Percentiles rank a stretch among this genome's conserved stretches.
These are phyloP conservation scores for Biancaea sappan DNA, from an alignment of 306 rosid genomes.

Conservation along the genomic window DNA sequence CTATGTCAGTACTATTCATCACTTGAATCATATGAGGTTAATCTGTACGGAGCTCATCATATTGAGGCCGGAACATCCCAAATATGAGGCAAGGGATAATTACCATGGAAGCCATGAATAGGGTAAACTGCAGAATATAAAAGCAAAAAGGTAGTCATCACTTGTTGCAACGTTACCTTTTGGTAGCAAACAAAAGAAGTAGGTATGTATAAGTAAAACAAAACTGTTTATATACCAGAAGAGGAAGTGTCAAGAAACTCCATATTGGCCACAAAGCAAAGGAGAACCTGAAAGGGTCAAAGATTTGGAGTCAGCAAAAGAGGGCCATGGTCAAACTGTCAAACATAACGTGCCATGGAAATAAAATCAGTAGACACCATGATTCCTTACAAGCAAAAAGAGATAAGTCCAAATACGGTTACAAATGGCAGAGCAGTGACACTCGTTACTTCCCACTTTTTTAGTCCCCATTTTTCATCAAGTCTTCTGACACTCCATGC, in stretches of 20 bases:
- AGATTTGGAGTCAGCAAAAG: constrained; percentile 34
- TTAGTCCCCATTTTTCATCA: constrained; percentile 87
- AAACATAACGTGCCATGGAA: constrained; percentile 16
- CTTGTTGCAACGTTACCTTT: constrained; percentile 27
- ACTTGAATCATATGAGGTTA: constrained; percentile 45
- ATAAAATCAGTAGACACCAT: not conserved
- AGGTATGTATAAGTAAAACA: constrained; percentile 12
- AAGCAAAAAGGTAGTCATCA: constrained; percentile 35
- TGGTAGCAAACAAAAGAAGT: constrained; percentile 19
- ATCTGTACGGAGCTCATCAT: constrained; percentile 82
- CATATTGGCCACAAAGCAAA: constrained; percentile 98
- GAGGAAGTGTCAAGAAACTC: constrained; percentile 93
- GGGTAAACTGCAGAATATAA: constrained; percentile 77
- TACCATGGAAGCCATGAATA: constrained; percentile 97
- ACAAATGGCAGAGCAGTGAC: constrained; percentile 77
- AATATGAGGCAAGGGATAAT: constrained; percentile 74
- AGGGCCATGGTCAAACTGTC: constrained; percentile 9
- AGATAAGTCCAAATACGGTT: constrained; percentile 71
- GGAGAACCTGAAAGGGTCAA: constrained; percentile 56
- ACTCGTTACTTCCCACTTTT: constrained; percentile 87
- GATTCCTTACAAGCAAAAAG: constrained; percentile 85
- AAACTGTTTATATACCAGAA: constrained; percentile 64
- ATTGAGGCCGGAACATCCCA: constrained; percentile 70
- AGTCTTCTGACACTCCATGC: constrained; percentile 80
- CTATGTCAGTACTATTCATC: constrained; percentile 62